A percentile compares a stretch with the other conserved stretches of the same genome.
Conservation (phyloP, 2,329 filamentous ascomycete species). For the Diaporthe citrichinensis region DNA sequence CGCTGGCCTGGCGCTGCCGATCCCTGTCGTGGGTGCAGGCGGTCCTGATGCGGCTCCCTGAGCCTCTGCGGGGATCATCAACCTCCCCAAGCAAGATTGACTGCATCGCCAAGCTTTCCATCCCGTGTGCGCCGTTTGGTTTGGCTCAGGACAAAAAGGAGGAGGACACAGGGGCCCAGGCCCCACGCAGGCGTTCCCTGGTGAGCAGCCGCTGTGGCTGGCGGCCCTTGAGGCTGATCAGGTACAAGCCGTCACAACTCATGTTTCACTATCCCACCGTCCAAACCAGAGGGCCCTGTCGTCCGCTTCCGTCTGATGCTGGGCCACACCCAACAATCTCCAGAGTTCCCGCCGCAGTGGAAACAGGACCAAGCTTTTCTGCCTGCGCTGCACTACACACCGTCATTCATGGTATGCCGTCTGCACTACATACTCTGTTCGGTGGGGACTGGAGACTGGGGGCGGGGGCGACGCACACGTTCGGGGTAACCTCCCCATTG, state of each 20-base stretch:
- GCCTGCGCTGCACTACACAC: constrained; percentile 5
- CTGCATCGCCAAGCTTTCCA: constrained; percentile 32
- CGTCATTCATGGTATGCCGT: not conserved
- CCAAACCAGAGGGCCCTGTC: not conserved
- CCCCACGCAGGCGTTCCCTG: not conserved
- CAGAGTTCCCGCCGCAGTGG: constrained; percentile 10
- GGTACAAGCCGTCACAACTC: constrained; percentile 38
- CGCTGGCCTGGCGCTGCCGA: not conserved
- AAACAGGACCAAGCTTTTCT: constrained; percentile 20
- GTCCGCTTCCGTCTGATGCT: constrained; percentile 23
- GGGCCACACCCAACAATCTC: not conserved
- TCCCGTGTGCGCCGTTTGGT: constrained; percentile 11
- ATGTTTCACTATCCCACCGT: constrained; percentile 34
- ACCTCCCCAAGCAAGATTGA: constrained; percentile 23
- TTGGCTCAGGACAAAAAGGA: not conserved
- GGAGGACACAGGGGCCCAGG: not conserved
- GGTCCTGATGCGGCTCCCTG: constrained; percentile 19
- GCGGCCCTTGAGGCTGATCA: constrained; percentile 38
- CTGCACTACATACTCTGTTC: constrained; percentile 6
- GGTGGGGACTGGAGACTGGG: constrained; percentile 27
- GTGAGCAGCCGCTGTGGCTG: constrained; percentile 5
- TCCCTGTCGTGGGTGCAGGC: not conserved
- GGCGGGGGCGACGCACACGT: not conserved
- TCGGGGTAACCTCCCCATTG: not conserved
- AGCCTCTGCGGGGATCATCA: constrained; percentile 18